Evolutionary conservation across 2,329 filamentous ascomycete species (phyloP).

Genomic region (Arachnomyces sp.): DNA sequence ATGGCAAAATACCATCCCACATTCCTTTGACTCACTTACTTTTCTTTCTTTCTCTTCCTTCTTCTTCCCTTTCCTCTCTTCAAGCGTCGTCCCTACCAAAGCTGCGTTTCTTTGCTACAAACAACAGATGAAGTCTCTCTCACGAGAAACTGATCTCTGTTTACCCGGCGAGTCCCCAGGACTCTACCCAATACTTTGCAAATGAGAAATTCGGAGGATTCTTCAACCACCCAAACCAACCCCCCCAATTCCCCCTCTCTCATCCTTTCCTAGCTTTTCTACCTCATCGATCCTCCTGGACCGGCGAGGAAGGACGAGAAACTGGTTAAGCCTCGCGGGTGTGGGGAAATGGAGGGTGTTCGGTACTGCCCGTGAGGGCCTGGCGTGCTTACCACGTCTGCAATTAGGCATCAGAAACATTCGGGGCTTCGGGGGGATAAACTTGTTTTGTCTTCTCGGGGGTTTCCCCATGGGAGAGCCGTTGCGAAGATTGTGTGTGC

Average conservation of each 20-base stretch:
- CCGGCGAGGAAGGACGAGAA: constrained; percentile 13
- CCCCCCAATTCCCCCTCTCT: constrained; percentile 24
- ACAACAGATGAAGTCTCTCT: constrained; percentile 44
- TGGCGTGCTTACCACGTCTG: constrained; percentile 69
- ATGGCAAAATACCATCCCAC: constrained; percentile 3
- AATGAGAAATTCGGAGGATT: constrained; percentile 99
- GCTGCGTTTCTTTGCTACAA: constrained; percentile 95
- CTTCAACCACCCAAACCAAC: constrained; percentile 53
- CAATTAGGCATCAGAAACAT: constrained; percentile 87
- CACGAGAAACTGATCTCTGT: constrained; percentile 10
- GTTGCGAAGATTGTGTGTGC: constrained; percentile 85
- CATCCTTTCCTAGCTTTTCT: no score
- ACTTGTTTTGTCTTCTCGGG: constrained; percentile 22
- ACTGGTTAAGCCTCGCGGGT: no score
- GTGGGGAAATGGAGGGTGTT: constrained; percentile 10
- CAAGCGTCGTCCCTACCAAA: constrained; percentile 79
- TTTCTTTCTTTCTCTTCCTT: constrained; percentile 17
- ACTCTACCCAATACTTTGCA: constrained; percentile 45
- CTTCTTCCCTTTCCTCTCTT: constrained; percentile 36
- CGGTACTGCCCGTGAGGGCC: constrained; percentile 72
- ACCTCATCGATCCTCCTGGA: constrained; percentile 24
- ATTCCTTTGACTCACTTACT: constrained; percentile 7
- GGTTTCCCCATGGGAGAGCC: constrained; percentile 74
- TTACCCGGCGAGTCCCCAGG: constrained; percentile 8
- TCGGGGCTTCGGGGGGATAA: constrained; percentile 50